These are phyloP conservation scores for Adansonia rubrostipa DNA, from an alignment of 441 rosid genomes.

Conservation along the genomic window DNA sequence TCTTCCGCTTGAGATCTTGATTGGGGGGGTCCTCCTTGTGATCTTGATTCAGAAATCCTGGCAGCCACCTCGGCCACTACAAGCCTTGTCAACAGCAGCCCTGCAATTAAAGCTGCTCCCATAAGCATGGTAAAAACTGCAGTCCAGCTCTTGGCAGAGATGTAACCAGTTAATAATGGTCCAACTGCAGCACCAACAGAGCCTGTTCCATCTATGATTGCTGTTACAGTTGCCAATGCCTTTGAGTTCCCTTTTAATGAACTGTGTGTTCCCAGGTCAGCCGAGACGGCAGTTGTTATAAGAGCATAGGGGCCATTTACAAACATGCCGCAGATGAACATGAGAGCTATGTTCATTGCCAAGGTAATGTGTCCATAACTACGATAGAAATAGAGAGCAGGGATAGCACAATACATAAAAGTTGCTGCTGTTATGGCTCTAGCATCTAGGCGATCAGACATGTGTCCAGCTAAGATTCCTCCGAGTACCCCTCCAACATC, in stretches of 20 bases:
- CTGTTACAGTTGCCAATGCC: conserved; percentile 93
- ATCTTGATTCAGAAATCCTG: conserved; percentile 60
- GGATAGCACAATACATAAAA: conserved; percentile 91
- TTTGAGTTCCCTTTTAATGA: conserved; percentile 83
- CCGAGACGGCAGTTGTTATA: conserved; percentile 94
- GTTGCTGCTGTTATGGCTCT: conserved; percentile 92
- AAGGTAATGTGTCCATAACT: conserved; percentile 81
- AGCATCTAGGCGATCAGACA: conserved; percentile 77
- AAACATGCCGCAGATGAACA: conserved; percentile 84
- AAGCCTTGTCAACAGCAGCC: conserved; percentile 74
- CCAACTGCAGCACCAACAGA: conserved; percentile 97
- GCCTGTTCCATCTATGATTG: conserved; percentile 96
- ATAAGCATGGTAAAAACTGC: conserved; percentile 91
- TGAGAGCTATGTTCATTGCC: conserved; percentile 59
- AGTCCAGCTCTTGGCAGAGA: conserved; percentile 80
- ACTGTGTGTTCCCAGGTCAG: conserved; percentile 92
- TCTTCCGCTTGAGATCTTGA: conserved; percentile 39
- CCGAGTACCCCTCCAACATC: conserved; percentile 96
- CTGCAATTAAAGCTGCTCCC: conserved; percentile 91
- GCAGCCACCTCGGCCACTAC: conserved; percentile 78
- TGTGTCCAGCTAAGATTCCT: conserved; percentile 91
- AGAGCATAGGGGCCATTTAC: conserved; percentile 96
- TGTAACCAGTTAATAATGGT: conserved; percentile 84
- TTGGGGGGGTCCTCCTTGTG: conserved; percentile 32
- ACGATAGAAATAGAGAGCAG: conserved; percentile 81